Evolutionary conservation across 257 asterid species (phyloP).

Genomic region (Solanum infundibuliforme): DNA sequence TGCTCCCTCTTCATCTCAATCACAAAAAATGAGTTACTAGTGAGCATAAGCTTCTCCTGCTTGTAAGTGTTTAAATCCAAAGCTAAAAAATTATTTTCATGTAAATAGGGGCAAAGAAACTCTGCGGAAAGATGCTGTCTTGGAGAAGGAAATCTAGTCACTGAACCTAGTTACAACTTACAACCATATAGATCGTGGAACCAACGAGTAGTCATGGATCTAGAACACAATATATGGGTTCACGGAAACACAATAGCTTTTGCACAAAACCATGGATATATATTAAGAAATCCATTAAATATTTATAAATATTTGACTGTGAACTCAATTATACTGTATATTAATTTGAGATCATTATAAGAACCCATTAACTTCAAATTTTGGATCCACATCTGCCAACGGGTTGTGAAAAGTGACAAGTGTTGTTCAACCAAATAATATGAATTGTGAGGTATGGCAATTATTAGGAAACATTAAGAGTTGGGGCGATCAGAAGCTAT

Average conservation of each 20-base stretch:
- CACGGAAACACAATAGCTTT: background rate
- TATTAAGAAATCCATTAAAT: background rate
- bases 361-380: background rate
- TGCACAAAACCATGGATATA: background rate
- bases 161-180: background rate
- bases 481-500: background rate
- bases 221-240: background rate
- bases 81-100: background rate
- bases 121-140: background rate
- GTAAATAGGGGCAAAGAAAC: background rate
- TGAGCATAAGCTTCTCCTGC: background rate
- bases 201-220: background rate
- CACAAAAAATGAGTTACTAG: background rate
- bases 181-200: background rate
- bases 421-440: background rate
- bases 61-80: background rate
- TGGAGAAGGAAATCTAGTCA: background rate
- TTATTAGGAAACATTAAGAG: background rate
- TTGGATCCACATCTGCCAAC: background rate
- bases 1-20: background rate
- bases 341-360: background rate
- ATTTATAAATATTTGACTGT: background rate
- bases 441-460: background rate
- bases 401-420: background rate
- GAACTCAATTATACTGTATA: background rate